Conservation (phyloP, 2,329 filamentous ascomycete genomes). For the Arthrobotrys sinensis region DNA sequence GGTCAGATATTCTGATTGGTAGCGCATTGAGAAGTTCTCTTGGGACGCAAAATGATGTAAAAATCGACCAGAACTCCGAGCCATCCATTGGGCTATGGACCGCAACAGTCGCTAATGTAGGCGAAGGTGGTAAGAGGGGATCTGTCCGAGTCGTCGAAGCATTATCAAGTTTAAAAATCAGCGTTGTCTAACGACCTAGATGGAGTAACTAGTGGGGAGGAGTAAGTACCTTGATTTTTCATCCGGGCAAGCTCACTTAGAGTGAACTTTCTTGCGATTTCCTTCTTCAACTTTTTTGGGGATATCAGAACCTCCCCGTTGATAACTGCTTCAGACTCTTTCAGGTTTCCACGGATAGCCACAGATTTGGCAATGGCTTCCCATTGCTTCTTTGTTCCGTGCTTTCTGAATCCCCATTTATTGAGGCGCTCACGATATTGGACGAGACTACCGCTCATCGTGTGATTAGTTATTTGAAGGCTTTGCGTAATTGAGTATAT, state of each 20-base stretch:
- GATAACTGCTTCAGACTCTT: conserved; percentile 29
- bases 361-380: conserved; percentile 31
- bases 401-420: conserved; percentile 46
- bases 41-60: conserved; percentile 3
- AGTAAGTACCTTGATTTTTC: conserved; percentile 5
- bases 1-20: conserved; percentile 36
- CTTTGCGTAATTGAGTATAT: neutral
- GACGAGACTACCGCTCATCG: neutral
- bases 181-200: neutral
- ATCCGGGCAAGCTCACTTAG: conserved; percentile 28
- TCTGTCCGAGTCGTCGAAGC: neutral
- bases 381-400: conserved; percentile 29
- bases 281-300: conserved; percentile 13
- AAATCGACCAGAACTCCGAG: neutral
- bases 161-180: neutral
- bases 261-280: conserved; percentile 32
- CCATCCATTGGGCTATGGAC: conserved; percentile 30
- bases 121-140: neutral
- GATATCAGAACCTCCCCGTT: conserved; percentile 17
- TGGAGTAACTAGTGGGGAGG: neutral
- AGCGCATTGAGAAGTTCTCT: conserved; percentile 25
- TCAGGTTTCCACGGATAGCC: conserved; percentile 4
- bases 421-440: conserved; percentile 50
- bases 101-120: neutral
- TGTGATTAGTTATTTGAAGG: neutral